Evolutionary conservation across 768 basidiomycete species (phyloP).

Genomic region (Mycena haematopus): DNA sequence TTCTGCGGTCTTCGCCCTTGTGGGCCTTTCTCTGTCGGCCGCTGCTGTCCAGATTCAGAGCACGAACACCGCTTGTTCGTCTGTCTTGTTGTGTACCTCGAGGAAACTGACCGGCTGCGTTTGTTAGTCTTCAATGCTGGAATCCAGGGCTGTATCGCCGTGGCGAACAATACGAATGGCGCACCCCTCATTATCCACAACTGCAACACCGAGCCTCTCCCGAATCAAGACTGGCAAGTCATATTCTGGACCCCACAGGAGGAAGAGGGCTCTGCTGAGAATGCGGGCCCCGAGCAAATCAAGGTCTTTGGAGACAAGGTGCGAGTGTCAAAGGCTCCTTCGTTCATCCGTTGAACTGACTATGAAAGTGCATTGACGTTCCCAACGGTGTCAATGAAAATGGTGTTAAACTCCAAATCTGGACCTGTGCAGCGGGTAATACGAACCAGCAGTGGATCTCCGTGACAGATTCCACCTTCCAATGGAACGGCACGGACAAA

Average conservation of each 20-base stretch:
- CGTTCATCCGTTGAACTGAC: background rate
- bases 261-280: background rate
- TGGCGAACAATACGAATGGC: background rate
- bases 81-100: background rate
- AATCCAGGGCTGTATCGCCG: constrained; percentile 2
- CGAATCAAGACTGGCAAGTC: background rate
- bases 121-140: background rate
- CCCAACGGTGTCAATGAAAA: background rate
- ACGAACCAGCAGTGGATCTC: background rate
- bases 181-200: background rate
- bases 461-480: background rate
- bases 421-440: background rate
- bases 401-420: background rate
- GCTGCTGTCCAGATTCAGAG: background rate
- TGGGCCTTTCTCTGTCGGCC: background rate
- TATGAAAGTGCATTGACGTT: background rate
- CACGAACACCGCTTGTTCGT: background rate
- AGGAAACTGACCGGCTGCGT: background rate
- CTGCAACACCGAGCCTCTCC: background rate
- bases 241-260: background rate
- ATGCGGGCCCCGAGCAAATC: background rate
- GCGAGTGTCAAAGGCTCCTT: background rate
- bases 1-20: background rate
- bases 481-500: background rate
- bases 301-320: background rate